These are phyloP conservation scores for Trametes pubescens DNA, from an alignment of 1,284 basidiomycete genomes.

Conservation along the genomic window DNA sequence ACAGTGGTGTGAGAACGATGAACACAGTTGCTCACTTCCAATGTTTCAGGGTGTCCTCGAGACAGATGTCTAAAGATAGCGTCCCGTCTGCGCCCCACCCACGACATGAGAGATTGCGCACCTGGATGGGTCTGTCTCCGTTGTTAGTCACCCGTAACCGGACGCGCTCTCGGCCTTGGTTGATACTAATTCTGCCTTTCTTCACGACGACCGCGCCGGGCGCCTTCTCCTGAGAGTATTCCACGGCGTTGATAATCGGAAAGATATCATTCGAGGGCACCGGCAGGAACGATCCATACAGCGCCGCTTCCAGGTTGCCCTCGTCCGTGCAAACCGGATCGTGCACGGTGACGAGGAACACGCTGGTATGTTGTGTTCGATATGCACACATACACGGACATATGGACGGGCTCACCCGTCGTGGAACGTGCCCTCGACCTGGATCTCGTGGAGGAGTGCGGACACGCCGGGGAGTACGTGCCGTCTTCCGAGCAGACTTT, in stretches of 20 bases:
- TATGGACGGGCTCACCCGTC: constrained; percentile 66
- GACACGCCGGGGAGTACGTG: constrained; percentile 90
- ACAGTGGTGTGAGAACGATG: constrained; percentile 1
- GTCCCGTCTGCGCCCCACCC: background rate
- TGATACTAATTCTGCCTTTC: constrained; percentile 78
- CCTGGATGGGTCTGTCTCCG: constrained; percentile 95
- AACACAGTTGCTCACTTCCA: background rate
- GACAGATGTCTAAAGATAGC: background rate
- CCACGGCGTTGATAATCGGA: constrained; percentile 56
- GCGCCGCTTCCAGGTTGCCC: constrained; percentile 82
- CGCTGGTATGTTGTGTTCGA: constrained; percentile 52
- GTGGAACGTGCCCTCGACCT: constrained; percentile 91
- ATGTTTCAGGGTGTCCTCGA: background rate
- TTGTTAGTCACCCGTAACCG: constrained; percentile 87
- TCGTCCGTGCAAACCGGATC: constrained; percentile 89
- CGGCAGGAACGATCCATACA: constrained; percentile 95
- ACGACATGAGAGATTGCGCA: constrained; percentile 39
- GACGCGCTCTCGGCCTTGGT: constrained; percentile 75
- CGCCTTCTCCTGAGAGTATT: constrained; percentile 60
- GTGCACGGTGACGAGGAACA: constrained; percentile 95
- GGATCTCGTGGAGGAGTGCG: constrained; percentile 78
- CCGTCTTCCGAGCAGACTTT: constrained; percentile 85
- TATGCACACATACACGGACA: background rate
- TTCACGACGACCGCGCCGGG: constrained; percentile 82
- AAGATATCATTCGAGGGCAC: constrained; percentile 75